A percentile compares a stretch with the other conserved stretches of the same genome.
Evolutionary conservation across 768 basidiomycete genomes (phyloP).

Genomic region (Amanita rimosa): DNA sequence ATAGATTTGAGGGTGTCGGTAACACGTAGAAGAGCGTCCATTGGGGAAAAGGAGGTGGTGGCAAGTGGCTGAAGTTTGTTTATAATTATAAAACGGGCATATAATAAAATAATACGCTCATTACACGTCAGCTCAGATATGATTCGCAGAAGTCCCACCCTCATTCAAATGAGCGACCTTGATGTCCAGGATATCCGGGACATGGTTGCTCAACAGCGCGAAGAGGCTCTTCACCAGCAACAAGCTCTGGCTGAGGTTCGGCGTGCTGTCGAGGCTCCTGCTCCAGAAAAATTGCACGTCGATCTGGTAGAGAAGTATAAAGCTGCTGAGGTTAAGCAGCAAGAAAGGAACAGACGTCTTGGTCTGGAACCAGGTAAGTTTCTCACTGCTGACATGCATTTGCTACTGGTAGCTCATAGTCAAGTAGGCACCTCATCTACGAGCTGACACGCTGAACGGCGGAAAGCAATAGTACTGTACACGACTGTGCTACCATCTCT

Average conservation of each 20-base stretch:
- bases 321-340: conserved; percentile 15
- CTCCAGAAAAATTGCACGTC: conserved; percentile 17
- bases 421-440: conserved; percentile 2
- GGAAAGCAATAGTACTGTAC: not conserved
- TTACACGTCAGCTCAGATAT: conserved; percentile 22
- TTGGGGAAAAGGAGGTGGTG: conserved; percentile 17
- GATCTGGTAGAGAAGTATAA: conserved; percentile 22
- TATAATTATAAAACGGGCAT: no score
- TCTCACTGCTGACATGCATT: not conserved
- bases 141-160: conserved; percentile 71
- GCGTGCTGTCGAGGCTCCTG: conserved; percentile 10
- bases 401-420: not conserved
- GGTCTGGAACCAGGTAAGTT: conserved; percentile 14
- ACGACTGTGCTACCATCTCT: conserved; percentile 10
- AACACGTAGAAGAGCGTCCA: conserved; percentile 61
- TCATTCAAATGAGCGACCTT: conserved; percentile 63
- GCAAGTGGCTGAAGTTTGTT: conserved; percentile 8
- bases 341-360: conserved; percentile 16
- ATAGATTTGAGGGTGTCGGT: conserved; percentile 59
- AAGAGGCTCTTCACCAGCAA: conserved; percentile 28
- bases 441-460: not conserved
- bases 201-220: conserved; percentile 37
- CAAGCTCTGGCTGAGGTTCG: conserved; percentile 32
- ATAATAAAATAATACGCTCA: no score
- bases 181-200: conserved; percentile 76